These are phyloP conservation scores for Protomyces inouyei DNA, from an alignment of 1,139 yeast species.

Conservation along the genomic window DNA sequence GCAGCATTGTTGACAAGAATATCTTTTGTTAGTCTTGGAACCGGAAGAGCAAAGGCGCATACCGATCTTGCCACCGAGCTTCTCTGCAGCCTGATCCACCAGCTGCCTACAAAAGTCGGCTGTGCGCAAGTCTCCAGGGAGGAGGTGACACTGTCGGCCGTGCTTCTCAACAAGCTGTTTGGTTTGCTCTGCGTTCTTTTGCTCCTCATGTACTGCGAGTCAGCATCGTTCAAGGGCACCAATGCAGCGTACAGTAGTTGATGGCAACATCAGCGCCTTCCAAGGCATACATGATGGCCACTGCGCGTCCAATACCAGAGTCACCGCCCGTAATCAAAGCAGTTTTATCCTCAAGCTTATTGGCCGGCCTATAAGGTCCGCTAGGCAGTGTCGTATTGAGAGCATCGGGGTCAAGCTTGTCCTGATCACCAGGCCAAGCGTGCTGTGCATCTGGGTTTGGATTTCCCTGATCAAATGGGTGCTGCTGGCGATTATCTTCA, in stretches of 20 bases:
- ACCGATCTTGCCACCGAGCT: background rate
- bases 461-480: background rate
- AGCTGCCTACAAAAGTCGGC: background rate
- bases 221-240: background rate
- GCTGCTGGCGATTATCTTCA: background rate
- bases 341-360: constrained; percentile 1
- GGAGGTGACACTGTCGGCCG: background rate
- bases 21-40: background rate
- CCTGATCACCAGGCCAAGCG: constrained; percentile 1
- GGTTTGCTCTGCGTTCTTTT: background rate
- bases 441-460: constrained; percentile 1
- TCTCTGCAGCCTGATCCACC: background rate
- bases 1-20: constrained; percentile 25
- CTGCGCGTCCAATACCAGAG: constrained; percentile 16
- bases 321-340: constrained; percentile 20
- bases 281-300: constrained; percentile 9
- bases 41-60: background rate
- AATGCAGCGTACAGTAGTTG: background rate
- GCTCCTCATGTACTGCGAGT: background rate
- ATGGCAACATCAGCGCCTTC: constrained; percentile 13
- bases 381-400: background rate
- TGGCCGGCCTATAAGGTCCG: background rate
- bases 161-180: constrained; percentile 2
- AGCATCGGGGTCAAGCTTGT: background rate
- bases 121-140: background rate